Evolutionary conservation across 306 rosid species (phyloP), one percentile per base, ranked within the genome.

Genomic region (Hippophae gyantsensis): DNA sequence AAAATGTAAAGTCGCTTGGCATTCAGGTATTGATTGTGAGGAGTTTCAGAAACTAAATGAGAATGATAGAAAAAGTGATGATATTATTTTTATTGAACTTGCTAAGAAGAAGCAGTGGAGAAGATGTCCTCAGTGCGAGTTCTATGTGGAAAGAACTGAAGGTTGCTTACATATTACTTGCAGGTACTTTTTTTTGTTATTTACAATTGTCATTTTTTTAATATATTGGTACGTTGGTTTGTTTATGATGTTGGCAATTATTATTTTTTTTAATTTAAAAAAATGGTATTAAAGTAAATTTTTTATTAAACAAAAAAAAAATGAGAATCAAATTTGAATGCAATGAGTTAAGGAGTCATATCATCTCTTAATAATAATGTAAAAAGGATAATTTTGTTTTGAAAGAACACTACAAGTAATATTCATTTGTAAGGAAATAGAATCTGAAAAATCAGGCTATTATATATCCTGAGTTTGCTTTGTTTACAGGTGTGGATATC

Each of bases 1-100:
- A 0, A 73, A 67, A 60, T 82, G 87, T 46, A 70, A 43, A 49
- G 92, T 75, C 23, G 8, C 83, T 0, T 86, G 97, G 95, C 95
- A 86, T 56, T 68, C 51, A 0, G 84, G 76, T 0, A 42, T 80
- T 12, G 84, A 68, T 0, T 86, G 95, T 3, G 1, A 3, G 0
- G 84, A 64, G 67, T 89, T 77, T 72, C 63, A 43, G 62, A 54
- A 1, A 2, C 9, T 77, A 77, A 64, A 52, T 0, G 44, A 44
- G 25, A 56, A 57, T 0, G 86, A 60, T 12, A 10, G 63, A 66
- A 76, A 18, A 26, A 74, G 26, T 49, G 87, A 80, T 8, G 97
- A 89, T 45, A 12, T 65, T 1, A 52, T 72, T 84, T 43, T 75
- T 5, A 64, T 72, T 78, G 80, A 76, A 50, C 81, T 86, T 10